Percentiles rank a stretch among this genome's conserved stretches.
Evolutionary conservation across 345 rosid species (phyloP).

Genomic region (Sisymbrium altissimum): DNA sequence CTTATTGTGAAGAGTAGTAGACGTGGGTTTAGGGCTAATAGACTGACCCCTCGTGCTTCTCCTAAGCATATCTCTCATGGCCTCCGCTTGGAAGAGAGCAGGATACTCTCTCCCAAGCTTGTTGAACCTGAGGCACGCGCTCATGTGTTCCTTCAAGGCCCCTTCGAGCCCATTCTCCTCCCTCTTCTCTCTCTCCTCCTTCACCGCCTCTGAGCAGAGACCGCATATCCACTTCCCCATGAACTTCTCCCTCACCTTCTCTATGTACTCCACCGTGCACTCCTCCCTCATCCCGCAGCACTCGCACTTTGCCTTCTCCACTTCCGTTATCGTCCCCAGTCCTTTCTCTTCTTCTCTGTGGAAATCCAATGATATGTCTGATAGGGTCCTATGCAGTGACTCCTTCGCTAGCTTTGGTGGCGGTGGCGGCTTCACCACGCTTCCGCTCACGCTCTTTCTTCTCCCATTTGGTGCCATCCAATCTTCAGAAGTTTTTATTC

Average conservation of each 20-base stretch:
- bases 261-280: conserved; percentile 84
- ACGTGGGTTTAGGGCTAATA: conserved; percentile 39
- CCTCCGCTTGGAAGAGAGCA: conserved; percentile 74
- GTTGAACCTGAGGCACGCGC: conserved; percentile 71
- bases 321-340: conserved; percentile 63
- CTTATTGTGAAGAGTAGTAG: conserved; percentile 29
- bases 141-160: conserved; percentile 71
- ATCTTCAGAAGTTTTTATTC: neutral
- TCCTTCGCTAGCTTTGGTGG: conserved; percentile 54
- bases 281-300: conserved; percentile 93
- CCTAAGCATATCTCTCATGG: conserved; percentile 81
- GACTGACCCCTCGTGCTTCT: conserved; percentile 52
- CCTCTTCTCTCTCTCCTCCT: conserved; percentile 71
- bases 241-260: conserved; percentile 53
- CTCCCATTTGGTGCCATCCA: conserved; percentile 68
- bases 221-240: conserved; percentile 89
- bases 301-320: conserved; percentile 78
- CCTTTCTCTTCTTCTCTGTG: conserved; percentile 39
- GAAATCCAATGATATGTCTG: conserved; percentile 56
- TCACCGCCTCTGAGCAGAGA: conserved; percentile 83
- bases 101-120: conserved; percentile 80
- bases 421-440: conserved; percentile 52
- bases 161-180: conserved; percentile 48
- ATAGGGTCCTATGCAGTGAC: conserved; percentile 55
- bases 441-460: conserved; percentile 33